Evolutionary conservation across 306 rosid species (phyloP).

Genomic region (Prunus kanzakura): DNA sequence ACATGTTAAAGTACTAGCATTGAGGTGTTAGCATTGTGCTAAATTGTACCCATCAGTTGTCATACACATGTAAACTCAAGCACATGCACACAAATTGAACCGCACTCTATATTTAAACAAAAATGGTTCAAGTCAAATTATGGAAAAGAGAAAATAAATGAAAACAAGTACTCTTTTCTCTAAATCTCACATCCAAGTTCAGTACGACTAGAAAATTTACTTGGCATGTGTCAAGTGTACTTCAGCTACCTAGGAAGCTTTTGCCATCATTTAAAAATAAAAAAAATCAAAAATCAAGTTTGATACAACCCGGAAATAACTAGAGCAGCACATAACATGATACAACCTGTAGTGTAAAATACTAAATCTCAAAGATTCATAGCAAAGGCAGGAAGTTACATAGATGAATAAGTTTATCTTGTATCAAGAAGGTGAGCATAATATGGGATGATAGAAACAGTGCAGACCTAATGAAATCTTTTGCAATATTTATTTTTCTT

Average conservation of each 20-base stretch:
- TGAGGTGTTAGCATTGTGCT: not conserved
- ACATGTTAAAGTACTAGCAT: not conserved
- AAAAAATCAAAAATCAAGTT: too few relatives aligned
- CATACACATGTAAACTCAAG: not conserved
- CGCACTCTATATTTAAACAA: too few relatives aligned
- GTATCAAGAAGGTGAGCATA: not conserved
- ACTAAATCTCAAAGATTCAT: not conserved
- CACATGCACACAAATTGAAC: not conserved
- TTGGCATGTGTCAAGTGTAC: too few relatives aligned
- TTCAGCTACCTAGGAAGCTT: too few relatives aligned
- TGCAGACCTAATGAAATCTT: not conserved
- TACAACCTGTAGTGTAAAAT: not conserved
- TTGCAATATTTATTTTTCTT: not conserved
- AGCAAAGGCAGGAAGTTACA: not conserved
- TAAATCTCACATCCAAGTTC: too few relatives aligned
- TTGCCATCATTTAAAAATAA: too few relatives aligned
- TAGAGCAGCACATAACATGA: not conserved
- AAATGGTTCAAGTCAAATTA: not conserved
- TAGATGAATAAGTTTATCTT: not conserved
- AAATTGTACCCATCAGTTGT: not conserved
- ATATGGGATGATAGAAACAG: not conserved
- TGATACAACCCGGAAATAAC: not conserved
- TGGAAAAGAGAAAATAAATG: not conserved
- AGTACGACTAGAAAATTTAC: too few relatives aligned
- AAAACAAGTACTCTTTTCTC: not conserved